Conservation (phyloP, 768 basidiomycete genomes). For the Clitopilus hobsonii region DNA sequence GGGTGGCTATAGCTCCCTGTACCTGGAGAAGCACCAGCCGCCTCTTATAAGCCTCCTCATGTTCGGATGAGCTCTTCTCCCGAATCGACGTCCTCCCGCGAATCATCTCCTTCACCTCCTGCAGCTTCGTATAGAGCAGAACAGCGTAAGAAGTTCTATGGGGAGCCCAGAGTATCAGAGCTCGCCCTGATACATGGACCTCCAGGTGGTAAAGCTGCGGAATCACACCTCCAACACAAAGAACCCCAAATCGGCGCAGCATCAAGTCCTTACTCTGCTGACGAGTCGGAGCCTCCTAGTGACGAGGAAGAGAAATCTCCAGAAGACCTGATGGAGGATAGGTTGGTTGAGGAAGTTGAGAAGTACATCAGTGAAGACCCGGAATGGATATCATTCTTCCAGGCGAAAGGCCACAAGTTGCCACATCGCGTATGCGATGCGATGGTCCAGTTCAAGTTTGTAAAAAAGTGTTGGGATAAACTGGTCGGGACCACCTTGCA, state of each 20-base stretch:
- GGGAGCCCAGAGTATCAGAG: background rate
- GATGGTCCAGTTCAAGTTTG: constrained; percentile 45
- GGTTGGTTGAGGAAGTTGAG: constrained; percentile 38
- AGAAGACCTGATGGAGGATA: constrained; percentile 12
- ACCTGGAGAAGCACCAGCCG: background rate
- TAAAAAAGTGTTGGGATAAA: constrained; percentile 44
- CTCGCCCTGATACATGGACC: background rate
- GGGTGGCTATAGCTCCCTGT: background rate
- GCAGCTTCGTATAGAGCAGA: background rate
- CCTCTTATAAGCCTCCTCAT: background rate
- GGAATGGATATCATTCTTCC: constrained; percentile 42
- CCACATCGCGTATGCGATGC: constrained; percentile 37
- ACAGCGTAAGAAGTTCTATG: too few relatives aligned
- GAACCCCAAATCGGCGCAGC: background rate
- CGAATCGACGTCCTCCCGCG: background rate
- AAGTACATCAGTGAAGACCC: constrained; percentile 37
- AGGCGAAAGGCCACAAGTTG: constrained; percentile 26
- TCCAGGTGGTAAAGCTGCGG: background rate
- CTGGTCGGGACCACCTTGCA: constrained; percentile 37
- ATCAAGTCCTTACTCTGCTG: background rate
- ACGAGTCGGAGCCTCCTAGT: background rate
- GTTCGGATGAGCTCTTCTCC: background rate
- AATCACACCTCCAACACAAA: background rate
- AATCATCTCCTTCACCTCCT: background rate
- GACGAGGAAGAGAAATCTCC: background rate